These are phyloP conservation scores for Paramyrothecium sp. DNA, from an alignment of 2,329 filamentous ascomycete species.

Conservation along the genomic window DNA sequence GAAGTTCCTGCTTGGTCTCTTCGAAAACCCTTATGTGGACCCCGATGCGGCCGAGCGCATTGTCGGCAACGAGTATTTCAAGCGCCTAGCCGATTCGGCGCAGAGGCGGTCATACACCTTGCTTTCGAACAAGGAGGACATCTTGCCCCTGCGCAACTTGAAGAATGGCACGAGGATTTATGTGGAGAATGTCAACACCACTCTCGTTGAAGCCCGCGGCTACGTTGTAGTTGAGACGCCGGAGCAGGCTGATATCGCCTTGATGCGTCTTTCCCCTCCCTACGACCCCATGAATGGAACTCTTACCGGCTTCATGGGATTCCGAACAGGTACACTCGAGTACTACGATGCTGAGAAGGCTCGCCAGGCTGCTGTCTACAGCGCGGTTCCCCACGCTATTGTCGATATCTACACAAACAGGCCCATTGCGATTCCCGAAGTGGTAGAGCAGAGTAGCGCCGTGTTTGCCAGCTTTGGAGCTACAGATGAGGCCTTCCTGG, in stretches of 20 bases:
- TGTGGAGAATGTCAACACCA: conserved; percentile 12
- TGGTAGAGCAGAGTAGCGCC: conserved; percentile 34
- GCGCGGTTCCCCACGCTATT: conserved; percentile 31
- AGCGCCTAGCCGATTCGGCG: conserved; percentile 19
- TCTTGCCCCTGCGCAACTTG: conserved; percentile 13
- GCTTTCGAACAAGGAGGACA: conserved; percentile 17
- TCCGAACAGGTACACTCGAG: conserved; percentile 35
- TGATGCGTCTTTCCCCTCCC: conserved; percentile 29
- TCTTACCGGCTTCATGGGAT: conserved; percentile 15
- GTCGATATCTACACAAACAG: conserved; percentile 41
- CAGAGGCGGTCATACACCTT: conserved; percentile 25
- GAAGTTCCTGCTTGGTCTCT: conserved; percentile 49
- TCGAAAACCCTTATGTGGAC: conserved; percentile 49
- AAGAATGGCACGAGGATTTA: conserved; percentile 14
- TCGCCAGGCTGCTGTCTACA: conserved; percentile 29
- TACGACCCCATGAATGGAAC: neutral
- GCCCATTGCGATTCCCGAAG: conserved; percentile 38
- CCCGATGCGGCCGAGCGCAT: conserved; percentile 34
- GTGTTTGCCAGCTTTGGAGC: conserved; percentile 38
- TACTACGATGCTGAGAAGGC: conserved; percentile 25
- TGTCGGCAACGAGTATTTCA: conserved; percentile 43
- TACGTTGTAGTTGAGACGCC: conserved; percentile 29
- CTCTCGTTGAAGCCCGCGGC: conserved; percentile 12
- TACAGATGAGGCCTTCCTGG: conserved; percentile 38
- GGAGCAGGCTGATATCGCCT: conserved; percentile 35